Evolutionary conservation across 2,329 filamentous ascomycete species (phyloP).

Genomic region (Penicillium rolfsii): DNA sequence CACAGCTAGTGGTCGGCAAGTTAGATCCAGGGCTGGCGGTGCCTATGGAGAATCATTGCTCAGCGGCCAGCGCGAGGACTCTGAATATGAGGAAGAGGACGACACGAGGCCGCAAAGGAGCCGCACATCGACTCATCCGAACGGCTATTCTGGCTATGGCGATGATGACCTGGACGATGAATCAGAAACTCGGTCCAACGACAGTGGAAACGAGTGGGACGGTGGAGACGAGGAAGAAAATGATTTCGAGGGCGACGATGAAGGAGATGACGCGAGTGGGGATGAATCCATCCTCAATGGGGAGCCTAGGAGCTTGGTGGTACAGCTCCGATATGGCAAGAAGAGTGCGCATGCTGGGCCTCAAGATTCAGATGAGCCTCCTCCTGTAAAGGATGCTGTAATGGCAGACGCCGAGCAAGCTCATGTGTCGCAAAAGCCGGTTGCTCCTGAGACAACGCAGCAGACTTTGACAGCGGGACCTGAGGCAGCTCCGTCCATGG

Average conservation of each 20-base stretch:
- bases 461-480: not conserved
- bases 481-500: not conserved
- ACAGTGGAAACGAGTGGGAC: slow-evolving; percentile 68
- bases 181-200: slow-evolving; percentile 63
- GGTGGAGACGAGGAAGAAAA: slow-evolving; percentile 74
- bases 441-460: slow-evolving; percentile 9
- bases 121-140: slow-evolving; percentile 33
- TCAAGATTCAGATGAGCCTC: slow-evolving; percentile 26
- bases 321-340: slow-evolving; percentile 65
- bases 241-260: slow-evolving; percentile 62
- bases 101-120: slow-evolving; percentile 45
- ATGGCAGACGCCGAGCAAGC: slow-evolving; percentile 18
- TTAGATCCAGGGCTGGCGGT: slow-evolving; percentile 60
- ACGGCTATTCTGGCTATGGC: slow-evolving; percentile 58
- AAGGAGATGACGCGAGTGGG: slow-evolving; percentile 45
- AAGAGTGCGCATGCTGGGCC: slow-evolving; percentile 27
- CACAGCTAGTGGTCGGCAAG: slow-evolving; percentile 86
- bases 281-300: slow-evolving; percentile 51
- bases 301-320: slow-evolving; percentile 68
- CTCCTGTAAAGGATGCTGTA: slow-evolving; percentile 20
- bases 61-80: slow-evolving; percentile 54
- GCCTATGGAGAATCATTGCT: slow-evolving; percentile 60
- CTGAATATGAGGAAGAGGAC: slow-evolving; percentile 51
- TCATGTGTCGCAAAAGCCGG: not conserved
- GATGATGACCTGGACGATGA: slow-evolving; percentile 68